Evolutionary conservation across 495 filamentous ascomycete species (phyloP), one percentile per base, ranked within the genome.

Genomic region (Aspergillus bertholletiae): DNA sequence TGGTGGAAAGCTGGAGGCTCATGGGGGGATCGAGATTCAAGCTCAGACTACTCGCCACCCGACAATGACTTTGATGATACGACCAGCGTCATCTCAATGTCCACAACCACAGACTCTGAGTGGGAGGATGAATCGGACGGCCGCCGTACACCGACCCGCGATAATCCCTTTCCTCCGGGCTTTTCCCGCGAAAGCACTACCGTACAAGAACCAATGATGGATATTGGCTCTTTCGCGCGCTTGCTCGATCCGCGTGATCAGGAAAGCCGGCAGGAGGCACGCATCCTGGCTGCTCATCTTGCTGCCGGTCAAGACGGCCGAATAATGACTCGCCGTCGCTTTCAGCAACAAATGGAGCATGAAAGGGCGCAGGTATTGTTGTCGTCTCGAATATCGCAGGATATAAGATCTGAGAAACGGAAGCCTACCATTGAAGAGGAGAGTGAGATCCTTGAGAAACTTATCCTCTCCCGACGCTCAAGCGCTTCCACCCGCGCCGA

Each of bases 281-380:
- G 82, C 27, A 80, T 93, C 9, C 80, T 97, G 2, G 87, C 93
- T 12, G 87, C 89, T 2, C 93, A 93, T 66, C 80, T 98, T 12
- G 71, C 76, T 17, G 82, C 81, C 47, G 72, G 82, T 5, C 63
- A 56, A 30, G 68, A 69, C 15, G 59, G 64, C 23, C 75, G 74
- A n/a, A 85, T 93, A 43, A 68, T 96, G 53, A 98, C 94, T 7
- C 87, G 94, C 24, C 87, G 88, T 35, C 83, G 83, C 43, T 96
- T 86, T 73, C 80, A 79, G 32, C 78, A 82, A 26, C 74, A 84
- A 46, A 70, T 85, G 46, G 84, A 88, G 51, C 76, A 76, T 23
- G 86, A 90, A 34, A 78, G 83, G 56, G 80, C 83, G 2, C 81
- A 81, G 46, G 74, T 96, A 5, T 73, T 96, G 7, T 72, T 86